Percentiles rank a stretch among this genome's conserved stretches.
These are phyloP conservation scores for Pseudopithomyces maydicus DNA, from an alignment of 2,329 filamentous ascomycete genomes.

Conservation along the genomic window DNA sequence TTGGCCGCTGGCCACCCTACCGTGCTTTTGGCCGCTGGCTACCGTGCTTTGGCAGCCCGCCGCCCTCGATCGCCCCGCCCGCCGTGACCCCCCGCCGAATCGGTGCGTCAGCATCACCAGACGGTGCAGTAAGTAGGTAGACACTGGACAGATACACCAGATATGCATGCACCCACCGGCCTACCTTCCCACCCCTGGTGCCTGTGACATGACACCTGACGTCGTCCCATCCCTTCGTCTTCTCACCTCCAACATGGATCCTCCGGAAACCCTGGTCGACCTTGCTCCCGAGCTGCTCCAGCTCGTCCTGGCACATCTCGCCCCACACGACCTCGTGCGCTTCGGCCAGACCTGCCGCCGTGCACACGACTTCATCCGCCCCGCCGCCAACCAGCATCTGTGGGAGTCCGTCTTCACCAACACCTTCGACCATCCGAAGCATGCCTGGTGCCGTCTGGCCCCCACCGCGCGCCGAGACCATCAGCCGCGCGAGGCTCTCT, in stretches of 20 bases:
- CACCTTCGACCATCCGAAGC: conserved; percentile 26
- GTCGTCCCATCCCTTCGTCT: not conserved
- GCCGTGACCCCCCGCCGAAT: too few relatives aligned
- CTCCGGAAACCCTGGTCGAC: not conserved
- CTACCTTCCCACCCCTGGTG: too few relatives aligned
- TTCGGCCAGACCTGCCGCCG: conserved; percentile 22
- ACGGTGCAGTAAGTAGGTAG: too few relatives aligned
- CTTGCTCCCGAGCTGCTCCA: conserved; percentile 26
- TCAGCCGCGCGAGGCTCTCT: conserved; percentile 15
- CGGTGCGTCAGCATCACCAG: too few relatives aligned
- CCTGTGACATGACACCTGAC: too few relatives aligned
- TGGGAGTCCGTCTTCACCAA: conserved; percentile 26
- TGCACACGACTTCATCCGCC: conserved; percentile 21
- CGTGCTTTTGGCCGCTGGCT: too few relatives aligned
- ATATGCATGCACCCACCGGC: too few relatives aligned
- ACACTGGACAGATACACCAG: too few relatives aligned
- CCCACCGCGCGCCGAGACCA: conserved; percentile 23
- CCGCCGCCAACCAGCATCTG: conserved; percentile 22
- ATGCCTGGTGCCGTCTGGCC: conserved; percentile 17
- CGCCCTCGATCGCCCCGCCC: too few relatives aligned
- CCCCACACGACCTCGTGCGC: conserved; percentile 15
- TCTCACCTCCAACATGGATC: not conserved
- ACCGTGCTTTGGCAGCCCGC: too few relatives aligned
- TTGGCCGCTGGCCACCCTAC: too few relatives aligned
- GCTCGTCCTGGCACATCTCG: conserved; percentile 21